Evolutionary conservation across 495 filamentous ascomycete species (phyloP).

Genomic region (Pyrenula massariospora): DNA sequence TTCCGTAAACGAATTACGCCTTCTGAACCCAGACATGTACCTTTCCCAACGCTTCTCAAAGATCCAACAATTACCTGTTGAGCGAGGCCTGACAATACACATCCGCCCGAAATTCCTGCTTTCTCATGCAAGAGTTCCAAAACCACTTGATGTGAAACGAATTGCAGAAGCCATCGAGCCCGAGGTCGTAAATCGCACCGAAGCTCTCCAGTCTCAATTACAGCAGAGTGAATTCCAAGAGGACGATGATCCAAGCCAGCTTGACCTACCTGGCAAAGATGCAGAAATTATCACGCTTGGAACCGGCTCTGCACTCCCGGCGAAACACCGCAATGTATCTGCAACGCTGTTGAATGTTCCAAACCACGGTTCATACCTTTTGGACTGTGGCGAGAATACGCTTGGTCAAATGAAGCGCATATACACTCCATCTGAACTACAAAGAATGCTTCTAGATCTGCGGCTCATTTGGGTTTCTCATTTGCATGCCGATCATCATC

Average conservation of each 20-base stretch:
- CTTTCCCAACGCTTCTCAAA: slow-evolving; percentile 12
- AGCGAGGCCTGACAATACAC: slow-evolving; percentile 42
- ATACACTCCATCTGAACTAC: slow-evolving; percentile 48
- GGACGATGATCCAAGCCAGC: neutral
- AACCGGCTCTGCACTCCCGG: slow-evolving; percentile 79
- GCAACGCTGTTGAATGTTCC: slow-evolving; percentile 75
- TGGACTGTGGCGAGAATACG: slow-evolving; percentile 90
- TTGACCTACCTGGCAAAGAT: slow-evolving; percentile 26
- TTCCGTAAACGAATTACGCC: slow-evolving; percentile 14
- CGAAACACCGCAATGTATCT: slow-evolving; percentile 91
- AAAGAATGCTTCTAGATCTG: slow-evolving; percentile 62
- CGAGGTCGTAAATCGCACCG: slow-evolving; percentile 30
- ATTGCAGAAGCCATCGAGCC: slow-evolving; percentile 23
- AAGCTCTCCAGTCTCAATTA: slow-evolving; percentile 15
- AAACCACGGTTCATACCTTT: slow-evolving; percentile 68
- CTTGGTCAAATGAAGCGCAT: slow-evolving; percentile 79
- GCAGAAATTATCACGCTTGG: slow-evolving; percentile 78
- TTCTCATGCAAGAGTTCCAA: slow-evolving; percentile 31
- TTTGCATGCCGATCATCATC: slow-evolving; percentile 91
- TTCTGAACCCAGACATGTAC: slow-evolving; percentile 4
- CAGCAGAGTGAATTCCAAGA: slow-evolving; percentile 6
- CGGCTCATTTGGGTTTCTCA: slow-evolving; percentile 90
- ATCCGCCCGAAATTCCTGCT: slow-evolving; percentile 54
- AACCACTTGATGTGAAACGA: slow-evolving; percentile 37
- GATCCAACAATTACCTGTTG: slow-evolving; percentile 11